Evolutionary conservation across 2,329 filamentous ascomycete species (phyloP).

Genomic region (Thelonectria blattea): DNA sequence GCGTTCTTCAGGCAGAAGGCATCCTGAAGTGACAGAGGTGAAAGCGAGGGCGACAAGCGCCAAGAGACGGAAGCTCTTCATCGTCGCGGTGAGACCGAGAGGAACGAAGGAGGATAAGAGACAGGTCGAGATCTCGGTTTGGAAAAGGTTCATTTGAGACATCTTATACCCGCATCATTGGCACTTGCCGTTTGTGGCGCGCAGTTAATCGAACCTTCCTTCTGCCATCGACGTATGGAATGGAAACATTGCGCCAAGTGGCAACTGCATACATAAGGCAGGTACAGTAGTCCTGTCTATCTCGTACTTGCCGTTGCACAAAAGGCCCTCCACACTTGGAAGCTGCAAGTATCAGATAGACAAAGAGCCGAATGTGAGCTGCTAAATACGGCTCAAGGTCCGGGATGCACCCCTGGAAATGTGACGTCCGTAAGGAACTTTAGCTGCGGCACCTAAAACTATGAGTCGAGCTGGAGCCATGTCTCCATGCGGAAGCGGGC

Average conservation of each 20-base stretch:
- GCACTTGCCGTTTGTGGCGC: not conserved
- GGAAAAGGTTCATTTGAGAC: not conserved
- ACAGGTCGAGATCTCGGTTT: not conserved
- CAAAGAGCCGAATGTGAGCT: not conserved
- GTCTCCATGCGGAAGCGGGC: conserved; percentile 14
- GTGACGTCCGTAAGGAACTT: not conserved
- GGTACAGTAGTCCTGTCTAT: not conserved
- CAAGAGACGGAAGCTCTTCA: conserved; percentile 9
- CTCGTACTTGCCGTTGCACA: not conserved
- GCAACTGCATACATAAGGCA: no score
- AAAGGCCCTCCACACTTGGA: not conserved
- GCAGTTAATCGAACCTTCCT: not conserved
- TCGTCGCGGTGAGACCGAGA: not conserved
- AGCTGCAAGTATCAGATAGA: not conserved
- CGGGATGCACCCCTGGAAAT: not conserved
- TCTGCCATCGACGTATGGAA: not conserved
- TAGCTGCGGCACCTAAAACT: not conserved
- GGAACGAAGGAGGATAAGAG: not conserved
- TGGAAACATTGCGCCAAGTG: not conserved
- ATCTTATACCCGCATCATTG: not conserved
- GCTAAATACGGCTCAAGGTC: conserved; percentile 3
- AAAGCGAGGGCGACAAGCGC: conserved; percentile 6
- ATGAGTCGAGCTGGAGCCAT: not conserved
- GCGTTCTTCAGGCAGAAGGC: conserved; percentile 20
- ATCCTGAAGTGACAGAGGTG: conserved; percentile 10